Conservation (phyloP, 441 rosid species). For the Mallotus repandus region DNA sequence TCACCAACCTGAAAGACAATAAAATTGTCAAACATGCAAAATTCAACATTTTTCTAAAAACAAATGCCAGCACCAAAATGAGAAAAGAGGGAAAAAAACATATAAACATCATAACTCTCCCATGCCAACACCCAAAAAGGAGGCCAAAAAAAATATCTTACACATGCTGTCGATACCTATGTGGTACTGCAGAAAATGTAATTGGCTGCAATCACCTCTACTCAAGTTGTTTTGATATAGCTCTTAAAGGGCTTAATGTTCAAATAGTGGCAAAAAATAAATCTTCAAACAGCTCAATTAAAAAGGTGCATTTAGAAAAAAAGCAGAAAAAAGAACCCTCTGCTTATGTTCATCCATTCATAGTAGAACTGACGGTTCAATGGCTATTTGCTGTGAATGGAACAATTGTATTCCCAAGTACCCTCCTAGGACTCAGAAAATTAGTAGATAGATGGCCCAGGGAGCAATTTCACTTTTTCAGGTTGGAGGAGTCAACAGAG, state of each 20-base stretch:
- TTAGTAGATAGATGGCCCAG: neutral
- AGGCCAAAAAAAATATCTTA: neutral
- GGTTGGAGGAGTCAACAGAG: neutral
- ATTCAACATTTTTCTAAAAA: neutral
- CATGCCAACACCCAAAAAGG: neutral
- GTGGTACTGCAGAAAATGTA: neutral
- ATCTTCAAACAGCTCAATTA: neutral
- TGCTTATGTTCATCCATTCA: neutral
- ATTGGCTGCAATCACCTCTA: neutral
- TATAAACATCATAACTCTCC: neutral
- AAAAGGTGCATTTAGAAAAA: neutral
- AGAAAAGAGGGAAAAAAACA: neutral
- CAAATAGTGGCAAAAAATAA: neutral
- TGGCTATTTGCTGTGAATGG: neutral
- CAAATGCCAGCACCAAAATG: conserved; percentile 1
- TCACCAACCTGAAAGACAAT: conserved; percentile 41
- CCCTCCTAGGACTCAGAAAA: neutral
- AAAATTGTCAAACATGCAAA: conserved; percentile 5
- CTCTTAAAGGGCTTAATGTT: conserved; percentile 1
- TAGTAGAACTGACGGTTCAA: neutral
- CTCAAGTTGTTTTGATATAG: neutral
- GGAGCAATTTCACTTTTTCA: neutral
- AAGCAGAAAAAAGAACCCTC: neutral
- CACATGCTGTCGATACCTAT: neutral
- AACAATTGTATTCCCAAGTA: neutral